Evolutionary conservation across 108 stramenopile genomes (phyloP), one percentile per base, ranked within the genome.

Genomic region (Cyclotella baltica): DNA sequence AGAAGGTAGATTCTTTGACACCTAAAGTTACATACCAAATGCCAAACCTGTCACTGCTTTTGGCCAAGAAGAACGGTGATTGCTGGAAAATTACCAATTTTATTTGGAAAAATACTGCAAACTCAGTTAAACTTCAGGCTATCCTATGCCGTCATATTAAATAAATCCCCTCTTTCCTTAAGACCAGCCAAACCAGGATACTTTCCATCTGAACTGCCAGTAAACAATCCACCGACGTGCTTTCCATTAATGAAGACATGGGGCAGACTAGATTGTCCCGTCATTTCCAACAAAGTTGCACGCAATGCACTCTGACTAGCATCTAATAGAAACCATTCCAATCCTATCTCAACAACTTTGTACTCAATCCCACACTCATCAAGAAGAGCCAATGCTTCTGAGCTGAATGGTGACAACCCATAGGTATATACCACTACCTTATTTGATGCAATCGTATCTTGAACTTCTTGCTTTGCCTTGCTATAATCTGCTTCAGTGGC

Each of bases 261-360:
- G 13, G 92, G 89, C 43, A 93, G 72, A 38, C 83, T 87, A 2
- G 89, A 83, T 62, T 90, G 92, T n/a, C 88, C 88, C n/a, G 92
- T 90, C 81, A 87, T 87, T 47, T 89, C 84, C 31, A 80, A 28
- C 15, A 93, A 68, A 33, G 84, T 86, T 8, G 88, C 87, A 38
- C 92, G 78, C 36, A 80, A 78, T 15, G 62, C 50, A 20, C 86
- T 59, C 28, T 80, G 86, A 18, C 70, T 75, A 57, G 81, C 76
- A 11, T 76, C 77, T 28, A 93, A 78, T 5, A 93, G 63, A 29
- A 93, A 66, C 92, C 92, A 93, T 72, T 93, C 92, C 38, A 78
- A 70, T 9, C 89, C 92, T 30, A 93, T 56, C 35, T 69, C 68
- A 25, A 89, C 64, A 62, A 87, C 83, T 31, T 78, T 75, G 72